A percentile compares a stretch with the other conserved stretches of the same genome.
These are phyloP conservation scores for Neonectria neomacrospora DNA, from an alignment of 2,329 filamentous ascomycete species.

Conservation along the genomic window DNA sequence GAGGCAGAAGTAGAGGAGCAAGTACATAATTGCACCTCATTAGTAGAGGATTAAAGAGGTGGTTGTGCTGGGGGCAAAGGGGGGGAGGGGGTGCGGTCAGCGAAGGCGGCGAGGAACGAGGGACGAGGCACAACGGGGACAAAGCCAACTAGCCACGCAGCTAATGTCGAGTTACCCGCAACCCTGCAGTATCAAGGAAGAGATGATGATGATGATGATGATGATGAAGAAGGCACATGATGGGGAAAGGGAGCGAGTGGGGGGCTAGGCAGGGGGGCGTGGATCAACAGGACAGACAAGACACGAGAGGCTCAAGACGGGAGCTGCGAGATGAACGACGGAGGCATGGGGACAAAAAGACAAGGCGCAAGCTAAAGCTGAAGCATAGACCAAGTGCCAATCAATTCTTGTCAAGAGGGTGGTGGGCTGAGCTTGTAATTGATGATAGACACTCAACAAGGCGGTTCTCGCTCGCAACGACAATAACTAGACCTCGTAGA, in stretches of 20 bases:
- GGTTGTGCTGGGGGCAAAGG: constrained; percentile 26
- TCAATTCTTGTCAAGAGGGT: constrained; percentile 22
- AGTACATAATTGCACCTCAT: constrained; percentile 9
- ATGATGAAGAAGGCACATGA: constrained; percentile 40
- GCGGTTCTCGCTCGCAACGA: constrained; percentile 17
- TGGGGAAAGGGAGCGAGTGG: constrained; percentile 28
- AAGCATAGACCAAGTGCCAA: constrained; percentile 40
- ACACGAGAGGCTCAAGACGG: constrained; percentile 13
- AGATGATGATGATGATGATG: constrained; percentile 25
- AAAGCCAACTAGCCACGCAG: constrained; percentile 33
- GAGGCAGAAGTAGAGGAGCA: constrained; percentile 16
- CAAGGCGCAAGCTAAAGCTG: constrained; percentile 21
- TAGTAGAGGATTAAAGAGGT: constrained; percentile 37
- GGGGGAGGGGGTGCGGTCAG: constrained; percentile 29
- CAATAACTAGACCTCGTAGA: constrained; percentile 1
- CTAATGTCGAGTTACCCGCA: constrained; percentile 42
- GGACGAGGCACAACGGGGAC: constrained; percentile 14
- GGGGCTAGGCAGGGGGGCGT: constrained; percentile 21
- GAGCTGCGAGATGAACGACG: constrained; percentile 22
- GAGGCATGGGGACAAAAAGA: constrained; percentile 27
- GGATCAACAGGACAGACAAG: constrained; percentile 13
- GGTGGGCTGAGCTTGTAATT: constrained; percentile 39
- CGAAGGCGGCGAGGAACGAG: constrained; percentile 29
- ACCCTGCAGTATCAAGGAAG: constrained; percentile 39
- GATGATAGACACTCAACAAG: constrained; percentile 25